Evolutionary conservation across 1,139 yeast genomes (phyloP).

Genomic region (Hyphopichia pseudoburtonii): DNA sequence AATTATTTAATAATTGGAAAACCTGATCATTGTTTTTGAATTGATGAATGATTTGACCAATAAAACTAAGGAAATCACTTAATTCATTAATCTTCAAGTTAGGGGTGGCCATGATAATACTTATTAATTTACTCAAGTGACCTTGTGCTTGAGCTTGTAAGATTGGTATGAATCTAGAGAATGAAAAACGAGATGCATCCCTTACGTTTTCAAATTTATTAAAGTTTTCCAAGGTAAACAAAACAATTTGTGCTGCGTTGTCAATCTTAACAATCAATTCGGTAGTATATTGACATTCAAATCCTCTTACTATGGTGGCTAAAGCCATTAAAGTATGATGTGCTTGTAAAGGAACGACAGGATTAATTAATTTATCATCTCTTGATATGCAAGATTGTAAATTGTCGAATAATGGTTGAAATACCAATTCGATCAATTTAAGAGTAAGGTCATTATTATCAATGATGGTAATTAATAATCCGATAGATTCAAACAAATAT

Average conservation of each 20-base stretch:
- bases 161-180: slow-evolving; percentile 82
- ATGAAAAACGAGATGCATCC: slow-evolving; percentile 83
- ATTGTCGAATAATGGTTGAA: slow-evolving; percentile 76
- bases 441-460: slow-evolving; percentile 38
- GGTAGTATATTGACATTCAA: slow-evolving; percentile 45
- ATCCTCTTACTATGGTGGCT: slow-evolving; percentile 87
- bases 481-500: slow-evolving; percentile 79
- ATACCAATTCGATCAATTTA: slow-evolving; percentile 56
- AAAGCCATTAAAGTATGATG: slow-evolving; percentile 88
- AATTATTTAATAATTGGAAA: slow-evolving; percentile 69
- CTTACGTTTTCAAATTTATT: slow-evolving; percentile 68
- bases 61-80: slow-evolving; percentile 77
- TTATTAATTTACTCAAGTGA: slow-evolving; percentile 71
- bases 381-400: slow-evolving; percentile 64
- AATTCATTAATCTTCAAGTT: slow-evolving; percentile 65
- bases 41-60: slow-evolving; percentile 84
- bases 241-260: slow-evolving; percentile 77
- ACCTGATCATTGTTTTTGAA: slow-evolving; percentile 67
- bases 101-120: slow-evolving; percentile 68
- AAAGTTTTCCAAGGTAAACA: slow-evolving; percentile 79
- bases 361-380: slow-evolving; percentile 33
- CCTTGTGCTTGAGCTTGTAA: slow-evolving; percentile 47
- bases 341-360: slow-evolving; percentile 61
- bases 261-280: slow-evolving; percentile 55
- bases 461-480: slow-evolving; percentile 59